Evolutionary conservation across 73 alveolate genomes (phyloP).

Genomic region (Paramecium biaurelia): DNA sequence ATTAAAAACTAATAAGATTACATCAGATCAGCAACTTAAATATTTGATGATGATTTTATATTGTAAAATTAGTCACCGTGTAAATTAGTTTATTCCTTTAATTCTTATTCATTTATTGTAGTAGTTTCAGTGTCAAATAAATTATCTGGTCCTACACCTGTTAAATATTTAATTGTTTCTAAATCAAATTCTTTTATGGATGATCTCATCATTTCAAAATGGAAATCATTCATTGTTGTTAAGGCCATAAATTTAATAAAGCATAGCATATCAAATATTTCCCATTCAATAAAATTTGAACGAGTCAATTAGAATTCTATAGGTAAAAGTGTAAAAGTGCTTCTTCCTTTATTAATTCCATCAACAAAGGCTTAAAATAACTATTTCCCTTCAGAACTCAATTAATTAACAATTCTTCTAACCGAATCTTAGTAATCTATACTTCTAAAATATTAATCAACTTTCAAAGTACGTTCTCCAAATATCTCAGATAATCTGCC

Average conservation of each 20-base stretch:
- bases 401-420: constrained; percentile 65
- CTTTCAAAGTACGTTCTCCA: constrained; percentile 68
- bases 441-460: constrained; percentile 86
- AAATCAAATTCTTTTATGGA: background rate
- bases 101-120: constrained; percentile 66
- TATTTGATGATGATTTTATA: background rate
- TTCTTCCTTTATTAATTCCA: constrained; percentile 90
- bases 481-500: constrained; percentile 50
- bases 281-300: constrained; percentile 78
- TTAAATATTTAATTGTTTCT: background rate
- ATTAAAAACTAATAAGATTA: background rate
- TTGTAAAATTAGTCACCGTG: background rate
- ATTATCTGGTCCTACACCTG: constrained; percentile 37
- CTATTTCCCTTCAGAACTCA: constrained; percentile 65
- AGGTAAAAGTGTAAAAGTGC: constrained; percentile 71
- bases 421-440: constrained; percentile 77
- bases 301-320: constrained; percentile 80
- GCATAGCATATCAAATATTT: constrained; percentile 74
- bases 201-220: constrained; percentile 62
- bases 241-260: constrained; percentile 71
- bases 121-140: constrained; percentile 10
- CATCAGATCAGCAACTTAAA: background rate
- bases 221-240: constrained; percentile 51
- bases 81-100: constrained; percentile 3
- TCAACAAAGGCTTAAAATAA: constrained; percentile 72